phyloP scores from a whole-genome alignment of 2,329 filamentous ascomycete genomes.

The Cryoendolithus antarcticus region DNA sequence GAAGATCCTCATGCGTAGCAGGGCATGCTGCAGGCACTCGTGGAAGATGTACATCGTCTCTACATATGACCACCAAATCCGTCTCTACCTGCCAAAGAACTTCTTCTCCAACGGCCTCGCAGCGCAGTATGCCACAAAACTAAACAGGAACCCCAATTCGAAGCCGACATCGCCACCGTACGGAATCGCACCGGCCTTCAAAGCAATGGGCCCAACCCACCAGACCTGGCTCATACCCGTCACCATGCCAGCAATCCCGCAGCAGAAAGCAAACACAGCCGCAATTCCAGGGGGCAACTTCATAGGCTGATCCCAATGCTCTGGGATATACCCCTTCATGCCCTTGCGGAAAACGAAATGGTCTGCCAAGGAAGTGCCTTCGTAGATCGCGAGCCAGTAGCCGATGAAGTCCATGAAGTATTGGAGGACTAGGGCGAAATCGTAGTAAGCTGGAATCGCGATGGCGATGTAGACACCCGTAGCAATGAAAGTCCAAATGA shows the following conservation, averaged over 20 bases:
- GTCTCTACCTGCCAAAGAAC: too few relatives aligned
- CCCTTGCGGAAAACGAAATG: constrained; percentile 57
- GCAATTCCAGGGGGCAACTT: constrained; percentile 53
- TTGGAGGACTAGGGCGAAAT: constrained; percentile 53
- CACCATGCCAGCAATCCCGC: constrained; percentile 53
- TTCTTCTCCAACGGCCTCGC: constrained; percentile 40
- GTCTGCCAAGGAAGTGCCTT: constrained; percentile 51
- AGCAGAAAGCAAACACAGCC: constrained; percentile 49
- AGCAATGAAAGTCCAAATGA: constrained; percentile 52
- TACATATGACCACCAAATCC: too few relatives aligned
- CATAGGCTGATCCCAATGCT: constrained; percentile 44
- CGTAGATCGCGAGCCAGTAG: constrained; percentile 67
- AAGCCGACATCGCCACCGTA: constrained; percentile 51
- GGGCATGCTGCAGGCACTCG: too few relatives aligned
- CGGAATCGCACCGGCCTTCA: constrained; percentile 39
- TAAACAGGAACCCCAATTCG: constrained; percentile 53
- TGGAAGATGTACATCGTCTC: too few relatives aligned
- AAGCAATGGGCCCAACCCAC: constrained; percentile 55
- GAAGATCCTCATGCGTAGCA: too few relatives aligned
- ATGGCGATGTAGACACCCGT: constrained; percentile 55
- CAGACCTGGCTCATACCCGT: constrained; percentile 59
- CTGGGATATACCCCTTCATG: constrained; percentile 46
- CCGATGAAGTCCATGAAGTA: constrained; percentile 53
- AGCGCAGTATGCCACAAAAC: constrained; percentile 39
- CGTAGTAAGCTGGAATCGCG: constrained; percentile 54